These are phyloP conservation scores for Phytopythium sindhum DNA, from an alignment of 352 stramenopile genomes.

Conservation along the genomic window DNA sequence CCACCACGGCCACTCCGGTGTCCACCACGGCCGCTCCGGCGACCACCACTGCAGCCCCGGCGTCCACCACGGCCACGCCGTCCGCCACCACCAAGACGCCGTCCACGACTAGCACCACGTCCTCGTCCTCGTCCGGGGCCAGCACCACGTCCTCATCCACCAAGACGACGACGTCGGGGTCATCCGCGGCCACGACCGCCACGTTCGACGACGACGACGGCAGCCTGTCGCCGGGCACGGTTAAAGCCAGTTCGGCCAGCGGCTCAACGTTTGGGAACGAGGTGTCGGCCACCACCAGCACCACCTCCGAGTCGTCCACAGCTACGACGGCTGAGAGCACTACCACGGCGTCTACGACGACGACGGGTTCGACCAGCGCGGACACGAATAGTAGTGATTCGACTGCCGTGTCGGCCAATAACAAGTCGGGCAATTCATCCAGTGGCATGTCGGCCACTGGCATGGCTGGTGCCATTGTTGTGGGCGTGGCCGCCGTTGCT, in stretches of 20 bases:
- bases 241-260: constrained; percentile 32
- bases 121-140: not conserved
- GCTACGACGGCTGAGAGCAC: constrained; percentile 6
- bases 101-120: too few relatives aligned
- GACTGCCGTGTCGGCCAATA: constrained; percentile 35
- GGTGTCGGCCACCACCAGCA: constrained; percentile 11
- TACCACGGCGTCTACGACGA: constrained; percentile 5
- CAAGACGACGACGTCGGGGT: constrained; percentile 1
- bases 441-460: constrained; percentile 43
- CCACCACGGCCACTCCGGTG: not conserved
- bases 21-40: constrained; percentile 8
- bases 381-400: constrained; percentile 5
- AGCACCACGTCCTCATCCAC: not conserved
- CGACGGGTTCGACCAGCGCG: constrained; percentile 7
- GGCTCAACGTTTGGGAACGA: constrained; percentile 34
- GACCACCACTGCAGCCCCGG: constrained; percentile 4
- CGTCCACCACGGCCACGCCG: constrained; percentile 5
- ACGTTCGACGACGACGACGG: constrained; percentile 15
- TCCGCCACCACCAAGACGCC: constrained; percentile 8
- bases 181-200: constrained; percentile 9
- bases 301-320: constrained; percentile 4
- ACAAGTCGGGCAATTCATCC: constrained; percentile 32
- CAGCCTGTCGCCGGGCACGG: constrained; percentile 20
- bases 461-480: constrained; percentile 52
- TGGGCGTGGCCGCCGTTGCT: constrained; percentile 49